phyloP scores from a whole-genome alignment of 1,284 basidiomycete species.

The Ganoderma multipileum region DNA sequence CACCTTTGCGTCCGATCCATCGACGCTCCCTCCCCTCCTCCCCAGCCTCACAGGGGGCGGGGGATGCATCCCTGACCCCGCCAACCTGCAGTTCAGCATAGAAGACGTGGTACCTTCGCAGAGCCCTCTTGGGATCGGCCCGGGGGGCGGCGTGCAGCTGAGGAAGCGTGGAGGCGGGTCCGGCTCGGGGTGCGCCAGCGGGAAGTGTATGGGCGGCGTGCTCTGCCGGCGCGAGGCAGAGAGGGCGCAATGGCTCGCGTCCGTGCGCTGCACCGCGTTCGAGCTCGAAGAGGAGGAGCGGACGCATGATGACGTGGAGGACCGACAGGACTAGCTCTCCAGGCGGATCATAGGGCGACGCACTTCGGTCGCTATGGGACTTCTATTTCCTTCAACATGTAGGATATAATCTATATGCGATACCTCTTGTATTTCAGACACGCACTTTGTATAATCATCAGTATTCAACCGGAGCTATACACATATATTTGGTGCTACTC shows the following conservation, averaged over 20 bases:
- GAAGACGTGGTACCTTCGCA: conserved; percentile 10
- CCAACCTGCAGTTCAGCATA: conserved; percentile 36
- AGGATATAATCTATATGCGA: conserved; percentile 12
- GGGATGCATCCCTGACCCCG: conserved; percentile 44
- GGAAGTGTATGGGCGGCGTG: conserved; percentile 45
- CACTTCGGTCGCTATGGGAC: neutral
- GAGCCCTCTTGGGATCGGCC: conserved; percentile 22
- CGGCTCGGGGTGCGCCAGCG: conserved; percentile 37
- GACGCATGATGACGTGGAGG: neutral
- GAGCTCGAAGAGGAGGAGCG: conserved; percentile 43
- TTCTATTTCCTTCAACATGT: conserved; percentile 5
- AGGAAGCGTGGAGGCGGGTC: conserved; percentile 25
- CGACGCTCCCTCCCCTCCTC: conserved; percentile 61
- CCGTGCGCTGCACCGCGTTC: conserved; percentile 55
- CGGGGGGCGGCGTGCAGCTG: conserved; percentile 25
- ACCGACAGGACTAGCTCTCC: neutral
- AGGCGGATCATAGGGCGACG: neutral
- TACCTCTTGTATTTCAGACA: conserved; percentile 17
- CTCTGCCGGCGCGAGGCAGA: conserved; percentile 50
- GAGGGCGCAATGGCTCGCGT: conserved; percentile 50
- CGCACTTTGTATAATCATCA: conserved; percentile 3
- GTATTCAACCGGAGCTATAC: too few relatives aligned
- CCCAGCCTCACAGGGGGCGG: conserved; percentile 37
- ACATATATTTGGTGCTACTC: too few relatives aligned
- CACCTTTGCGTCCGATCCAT: conserved; percentile 56